Evolutionary conservation across 2,329 filamentous ascomycete species (phyloP).

Genomic region (Rosellinia necatrix): DNA sequence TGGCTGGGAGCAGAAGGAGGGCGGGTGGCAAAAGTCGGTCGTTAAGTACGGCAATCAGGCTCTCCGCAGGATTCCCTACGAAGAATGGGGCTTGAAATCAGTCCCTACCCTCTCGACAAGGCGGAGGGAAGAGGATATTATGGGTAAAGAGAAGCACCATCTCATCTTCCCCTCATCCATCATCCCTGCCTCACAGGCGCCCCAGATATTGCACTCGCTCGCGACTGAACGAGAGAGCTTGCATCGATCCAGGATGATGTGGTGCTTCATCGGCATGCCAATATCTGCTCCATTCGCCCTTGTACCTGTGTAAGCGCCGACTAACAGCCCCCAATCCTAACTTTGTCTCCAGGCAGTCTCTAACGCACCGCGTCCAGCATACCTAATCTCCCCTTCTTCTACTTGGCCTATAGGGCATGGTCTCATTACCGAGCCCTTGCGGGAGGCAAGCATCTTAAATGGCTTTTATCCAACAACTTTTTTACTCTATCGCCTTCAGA

Average conservation of each 20-base stretch:
- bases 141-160: slow-evolving; percentile 68
- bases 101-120: slow-evolving; percentile 79
- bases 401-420: slow-evolving; percentile 88
- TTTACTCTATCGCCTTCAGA: slow-evolving; percentile 68
- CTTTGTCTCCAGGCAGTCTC: neutral
- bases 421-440: slow-evolving; percentile 87
- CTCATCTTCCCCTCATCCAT: slow-evolving; percentile 77
- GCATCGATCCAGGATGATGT: slow-evolving; percentile 77
- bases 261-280: slow-evolving; percentile 82
- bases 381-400: slow-evolving; percentile 96
- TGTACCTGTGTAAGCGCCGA: slow-evolving; percentile 74
- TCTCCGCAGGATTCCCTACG: slow-evolving; percentile 85
- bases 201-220: slow-evolving; percentile 68
- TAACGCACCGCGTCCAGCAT: slow-evolving; percentile 57
- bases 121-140: slow-evolving; percentile 65
- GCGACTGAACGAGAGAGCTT: slow-evolving; percentile 80
- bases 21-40: slow-evolving; percentile 85
- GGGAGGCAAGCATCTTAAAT: slow-evolving; percentile 84
- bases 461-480: slow-evolving; percentile 75
- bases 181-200: slow-evolving; percentile 67
- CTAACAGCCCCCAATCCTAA: neutral
- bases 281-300: slow-evolving; percentile 81
- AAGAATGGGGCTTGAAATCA: slow-evolving; percentile 98
- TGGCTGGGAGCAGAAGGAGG: slow-evolving; percentile 81
- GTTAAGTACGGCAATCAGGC: slow-evolving; percentile 86